Evolutionary conservation across 2,329 filamentous ascomycete species (phyloP).

Genomic region (Furcasterigmium furcatum): DNA sequence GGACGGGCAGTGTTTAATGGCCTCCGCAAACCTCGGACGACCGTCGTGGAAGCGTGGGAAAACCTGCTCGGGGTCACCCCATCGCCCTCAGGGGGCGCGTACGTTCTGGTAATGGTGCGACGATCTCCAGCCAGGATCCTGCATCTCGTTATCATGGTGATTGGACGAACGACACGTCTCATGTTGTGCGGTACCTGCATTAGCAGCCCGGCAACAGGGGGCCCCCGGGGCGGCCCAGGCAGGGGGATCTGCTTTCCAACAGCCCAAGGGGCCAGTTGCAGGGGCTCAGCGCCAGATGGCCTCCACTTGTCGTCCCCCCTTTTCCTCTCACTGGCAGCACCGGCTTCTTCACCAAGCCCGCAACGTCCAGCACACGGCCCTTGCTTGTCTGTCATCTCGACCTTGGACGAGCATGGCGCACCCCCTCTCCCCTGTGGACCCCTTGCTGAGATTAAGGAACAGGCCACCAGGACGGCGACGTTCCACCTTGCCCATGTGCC

Average conservation of each 20-base stretch:
- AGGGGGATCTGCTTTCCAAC: no score
- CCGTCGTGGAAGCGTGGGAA: not conserved
- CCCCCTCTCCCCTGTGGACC: not conserved
- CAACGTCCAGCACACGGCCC: not conserved
- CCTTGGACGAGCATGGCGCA: not conserved
- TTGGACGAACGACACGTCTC: slow-evolving; percentile 11
- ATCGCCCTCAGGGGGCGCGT: slow-evolving; percentile 7
- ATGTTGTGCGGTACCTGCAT: slow-evolving; percentile 14
- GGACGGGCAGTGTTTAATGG: no score
- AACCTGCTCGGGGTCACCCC: not conserved
- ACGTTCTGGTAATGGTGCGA: slow-evolving; percentile 5
- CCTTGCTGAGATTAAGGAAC: slow-evolving; percentile 3
- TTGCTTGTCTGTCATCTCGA: not conserved
- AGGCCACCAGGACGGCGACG: not conserved
- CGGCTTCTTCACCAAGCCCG: no score
- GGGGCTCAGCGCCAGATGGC: no score
- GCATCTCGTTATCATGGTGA: not conserved
- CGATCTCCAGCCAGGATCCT: slow-evolving; percentile 4
- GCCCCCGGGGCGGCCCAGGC: not conserved
- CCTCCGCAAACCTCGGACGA: no score
- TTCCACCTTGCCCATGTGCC: not conserved
- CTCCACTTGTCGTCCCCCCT: not conserved
- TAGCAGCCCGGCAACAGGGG: slow-evolving; percentile 8
- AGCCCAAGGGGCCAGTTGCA: no score
- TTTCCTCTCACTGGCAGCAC: not conserved